Evolutionary conservation across 495 filamentous ascomycete genomes (phyloP).

Genomic region (Daldinia bambusicola): DNA sequence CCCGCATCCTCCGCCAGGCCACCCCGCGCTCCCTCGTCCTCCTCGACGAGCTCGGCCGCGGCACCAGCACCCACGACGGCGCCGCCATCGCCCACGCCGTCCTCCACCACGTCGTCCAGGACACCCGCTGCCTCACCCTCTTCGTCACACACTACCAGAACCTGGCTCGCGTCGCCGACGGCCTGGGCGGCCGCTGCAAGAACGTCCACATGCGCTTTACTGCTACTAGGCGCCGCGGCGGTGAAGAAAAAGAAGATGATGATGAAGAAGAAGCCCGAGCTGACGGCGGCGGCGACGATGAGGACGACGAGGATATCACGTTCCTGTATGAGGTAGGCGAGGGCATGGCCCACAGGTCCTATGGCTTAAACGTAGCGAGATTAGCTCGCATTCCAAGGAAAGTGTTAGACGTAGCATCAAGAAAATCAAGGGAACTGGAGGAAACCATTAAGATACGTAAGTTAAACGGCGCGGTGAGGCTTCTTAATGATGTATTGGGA

Average conservation of each 20-base stretch:
- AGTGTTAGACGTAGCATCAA: conserved; percentile 79
- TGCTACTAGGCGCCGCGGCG: conserved; percentile 52
- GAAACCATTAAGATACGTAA: conserved; percentile 70
- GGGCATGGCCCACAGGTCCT: conserved; percentile 90
- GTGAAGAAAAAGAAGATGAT: conserved; percentile 29
- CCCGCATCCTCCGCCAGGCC: conserved; percentile 87
- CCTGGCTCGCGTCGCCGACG: conserved; percentile 74
- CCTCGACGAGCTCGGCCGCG: conserved; percentile 93
- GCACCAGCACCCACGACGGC: conserved; percentile 93
- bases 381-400: conserved; percentile 81
- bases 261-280: neutral
- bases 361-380: conserved; percentile 92
- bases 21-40: conserved; percentile 84
- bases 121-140: conserved; percentile 78
- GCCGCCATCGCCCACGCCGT: conserved; percentile 96
- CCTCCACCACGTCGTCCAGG: conserved; percentile 81
- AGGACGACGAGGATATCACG: conserved; percentile 70
- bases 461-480: conserved; percentile 57
- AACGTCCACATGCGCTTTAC: conserved; percentile 90
- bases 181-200: conserved; percentile 69
- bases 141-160: conserved; percentile 99
- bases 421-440: conserved; percentile 85
- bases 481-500: conserved; percentile 57
- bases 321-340: conserved; percentile 86
- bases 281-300: conserved; percentile 40